phyloP scores from a whole-genome alignment of 352 stramenopile species.

The Pythium scleroteichum region DNA sequence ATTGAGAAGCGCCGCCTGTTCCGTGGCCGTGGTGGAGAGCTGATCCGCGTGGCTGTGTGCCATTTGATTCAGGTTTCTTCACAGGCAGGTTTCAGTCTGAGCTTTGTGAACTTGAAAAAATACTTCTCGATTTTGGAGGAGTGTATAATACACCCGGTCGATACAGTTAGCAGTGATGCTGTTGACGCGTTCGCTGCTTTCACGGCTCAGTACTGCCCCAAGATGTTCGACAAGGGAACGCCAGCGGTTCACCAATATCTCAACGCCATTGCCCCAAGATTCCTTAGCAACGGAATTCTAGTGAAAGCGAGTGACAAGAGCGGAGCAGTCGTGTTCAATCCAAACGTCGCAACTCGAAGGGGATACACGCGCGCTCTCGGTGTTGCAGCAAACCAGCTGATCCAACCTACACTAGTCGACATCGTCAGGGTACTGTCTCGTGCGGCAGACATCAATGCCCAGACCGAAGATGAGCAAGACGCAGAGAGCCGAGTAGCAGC shows the following conservation, averaged over 20 bases:
- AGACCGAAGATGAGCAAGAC: constrained; percentile 80
- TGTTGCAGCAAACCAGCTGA: constrained; percentile 38
- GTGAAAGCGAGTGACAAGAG: constrained; percentile 19
- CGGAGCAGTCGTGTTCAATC: constrained; percentile 36
- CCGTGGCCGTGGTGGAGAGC: constrained; percentile 94
- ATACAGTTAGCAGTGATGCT: constrained; percentile 89
- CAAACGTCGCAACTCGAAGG: constrained; percentile 89
- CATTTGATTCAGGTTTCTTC: constrained; percentile 93
- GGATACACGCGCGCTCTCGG: constrained; percentile 72
- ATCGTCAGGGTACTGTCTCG: constrained; percentile 42
- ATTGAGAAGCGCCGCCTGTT: constrained; percentile 96
- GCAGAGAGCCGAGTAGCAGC: constrained; percentile 96
- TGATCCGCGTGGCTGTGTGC: constrained; percentile 94
- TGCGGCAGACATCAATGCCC: constrained; percentile 44
- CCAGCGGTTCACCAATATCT: constrained; percentile 50
- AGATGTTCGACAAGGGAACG: constrained; percentile 55
- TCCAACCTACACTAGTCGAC: constrained; percentile 33
- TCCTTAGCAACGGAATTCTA: constrained; percentile 50
- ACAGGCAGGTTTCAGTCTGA: constrained; percentile 46
- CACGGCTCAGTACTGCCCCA: constrained; percentile 86
- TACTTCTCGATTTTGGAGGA: constrained; percentile 84
- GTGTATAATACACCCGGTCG: constrained; percentile 94
- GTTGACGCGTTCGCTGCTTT: constrained; percentile 87
- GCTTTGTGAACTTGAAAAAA: constrained; percentile 73
- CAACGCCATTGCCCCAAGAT: constrained; percentile 56